Conservation (phyloP, 257 asterid species). For the Forsythia suspensa region DNA sequence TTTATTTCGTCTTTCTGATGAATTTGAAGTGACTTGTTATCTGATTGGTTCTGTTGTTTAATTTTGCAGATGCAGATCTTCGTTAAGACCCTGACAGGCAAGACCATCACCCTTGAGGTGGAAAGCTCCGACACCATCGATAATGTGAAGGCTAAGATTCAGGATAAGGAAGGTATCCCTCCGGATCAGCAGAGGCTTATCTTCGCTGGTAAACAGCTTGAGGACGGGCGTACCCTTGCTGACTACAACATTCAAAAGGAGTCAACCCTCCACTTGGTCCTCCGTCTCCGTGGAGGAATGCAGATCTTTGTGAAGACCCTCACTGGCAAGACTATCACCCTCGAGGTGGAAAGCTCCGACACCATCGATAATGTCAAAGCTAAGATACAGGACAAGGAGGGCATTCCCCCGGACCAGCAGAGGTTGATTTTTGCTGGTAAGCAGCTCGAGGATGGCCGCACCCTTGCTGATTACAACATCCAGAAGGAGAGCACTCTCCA, state of each 20-base stretch:
- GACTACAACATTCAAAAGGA: constrained; percentile 53
- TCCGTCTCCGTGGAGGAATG: constrained; percentile 51
- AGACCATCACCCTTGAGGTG: constrained; percentile 48
- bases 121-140: constrained; percentile 52
- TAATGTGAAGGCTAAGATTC: constrained; percentile 45
- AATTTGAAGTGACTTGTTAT: neutral
- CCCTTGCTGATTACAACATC: neutral
- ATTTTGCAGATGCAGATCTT: constrained; percentile 20
- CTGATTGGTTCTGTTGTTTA: neutral
- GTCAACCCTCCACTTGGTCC: constrained; percentile 46
- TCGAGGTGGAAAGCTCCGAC: neutral
- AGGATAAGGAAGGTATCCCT: constrained; percentile 51
- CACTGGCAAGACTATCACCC: neutral
- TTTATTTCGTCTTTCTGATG: neutral
- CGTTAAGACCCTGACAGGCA: constrained; percentile 43
- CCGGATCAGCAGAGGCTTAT: constrained; percentile 51
- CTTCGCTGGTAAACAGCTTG: constrained; percentile 47
- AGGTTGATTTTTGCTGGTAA: neutral
- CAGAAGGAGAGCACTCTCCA: neutral
- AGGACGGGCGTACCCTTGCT: constrained; percentile 44
- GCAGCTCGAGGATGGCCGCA: neutral
- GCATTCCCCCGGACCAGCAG: neutral
- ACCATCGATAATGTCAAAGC: neutral
- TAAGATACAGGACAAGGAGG: neutral
- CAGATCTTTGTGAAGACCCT: constrained; percentile 33